These are phyloP conservation scores for Hygrocybe coccinea DNA, from an alignment of 768 basidiomycete species.

Conservation along the genomic window DNA sequence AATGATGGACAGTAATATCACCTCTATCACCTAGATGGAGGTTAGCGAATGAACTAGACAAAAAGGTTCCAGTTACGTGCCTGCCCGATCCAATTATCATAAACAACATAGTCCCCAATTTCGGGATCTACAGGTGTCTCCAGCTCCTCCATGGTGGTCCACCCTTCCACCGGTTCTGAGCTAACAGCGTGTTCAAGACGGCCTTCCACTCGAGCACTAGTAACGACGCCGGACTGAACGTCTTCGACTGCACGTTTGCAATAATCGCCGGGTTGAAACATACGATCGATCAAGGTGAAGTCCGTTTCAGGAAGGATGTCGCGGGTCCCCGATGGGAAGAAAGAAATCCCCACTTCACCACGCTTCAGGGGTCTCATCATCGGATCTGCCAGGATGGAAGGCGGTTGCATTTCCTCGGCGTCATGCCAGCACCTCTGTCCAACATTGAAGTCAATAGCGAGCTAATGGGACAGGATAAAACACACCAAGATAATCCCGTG, in stretches of 20 bases:
- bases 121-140: slow-evolving; percentile 57
- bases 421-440: slow-evolving; percentile 86
- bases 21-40: slow-evolving; percentile 64
- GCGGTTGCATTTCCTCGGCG: slow-evolving; percentile 60
- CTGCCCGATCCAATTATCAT: slow-evolving; percentile 87
- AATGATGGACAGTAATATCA: slow-evolving; percentile 30
- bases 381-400: slow-evolving; percentile 50
- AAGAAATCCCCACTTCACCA: slow-evolving; percentile 82
- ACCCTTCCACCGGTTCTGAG: slow-evolving; percentile 52
- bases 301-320: slow-evolving; percentile 70
- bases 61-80: slow-evolving; percentile 37
- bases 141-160: slow-evolving; percentile 58
- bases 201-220: slow-evolving; percentile 56
- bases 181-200: slow-evolving; percentile 73
- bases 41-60: slow-evolving; percentile 8
- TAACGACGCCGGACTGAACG: slow-evolving; percentile 70
- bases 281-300: slow-evolving; percentile 68
- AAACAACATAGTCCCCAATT: slow-evolving; percentile 75
- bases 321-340: slow-evolving; percentile 49
- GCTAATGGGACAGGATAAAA: neutral
- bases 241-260: slow-evolving; percentile 77
- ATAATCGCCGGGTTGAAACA: slow-evolving; percentile 72
- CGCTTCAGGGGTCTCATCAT: slow-evolving; percentile 68
- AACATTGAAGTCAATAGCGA: slow-evolving; percentile 1
- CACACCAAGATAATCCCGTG: slow-evolving; percentile 66